Evolutionary conservation across 495 filamentous ascomycete genomes (phyloP).

Genomic region (Penicillium mononematosum): DNA sequence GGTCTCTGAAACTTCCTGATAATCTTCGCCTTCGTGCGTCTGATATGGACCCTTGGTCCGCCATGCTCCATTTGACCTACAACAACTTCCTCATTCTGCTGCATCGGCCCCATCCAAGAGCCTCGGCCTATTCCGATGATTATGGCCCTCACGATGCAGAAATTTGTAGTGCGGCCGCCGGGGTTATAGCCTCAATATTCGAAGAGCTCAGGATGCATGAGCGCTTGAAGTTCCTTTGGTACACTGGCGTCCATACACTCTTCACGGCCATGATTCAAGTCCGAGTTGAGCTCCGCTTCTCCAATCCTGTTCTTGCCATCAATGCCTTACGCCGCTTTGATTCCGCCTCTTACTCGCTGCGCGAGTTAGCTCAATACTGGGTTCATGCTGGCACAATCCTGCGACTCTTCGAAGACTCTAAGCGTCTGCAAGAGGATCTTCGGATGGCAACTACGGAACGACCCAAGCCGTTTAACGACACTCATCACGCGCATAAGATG

Average conservation of each 20-base stretch:
- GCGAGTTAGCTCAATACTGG: conserved; percentile 47
- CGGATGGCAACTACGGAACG: conserved; percentile 40
- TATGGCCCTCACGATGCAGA: conserved; percentile 47
- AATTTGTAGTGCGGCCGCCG: conserved; percentile 48
- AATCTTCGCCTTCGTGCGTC: conserved; percentile 43
- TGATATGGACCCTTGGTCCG: conserved; percentile 49
- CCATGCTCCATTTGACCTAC: conserved; percentile 51
- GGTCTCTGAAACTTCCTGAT: conserved; percentile 47
- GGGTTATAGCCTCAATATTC: conserved; percentile 51
- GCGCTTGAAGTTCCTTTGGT: conserved; percentile 48
- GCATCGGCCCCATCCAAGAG: conserved; percentile 48
- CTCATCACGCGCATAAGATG: conserved; percentile 22
- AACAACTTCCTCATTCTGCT: conserved; percentile 53
- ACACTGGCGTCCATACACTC: conserved; percentile 46
- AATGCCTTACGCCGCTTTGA: conserved; percentile 50
- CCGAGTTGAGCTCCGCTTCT: conserved; percentile 49
- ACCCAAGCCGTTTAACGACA: conserved; percentile 33
- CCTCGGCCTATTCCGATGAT: conserved; percentile 46
- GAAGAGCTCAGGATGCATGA: conserved; percentile 50
- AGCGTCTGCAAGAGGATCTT: conserved; percentile 46
- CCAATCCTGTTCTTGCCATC: conserved; percentile 50
- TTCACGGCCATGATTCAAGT: conserved; percentile 54
- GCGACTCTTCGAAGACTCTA: conserved; percentile 48
- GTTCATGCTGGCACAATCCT: conserved; percentile 47
- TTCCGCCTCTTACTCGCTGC: conserved; percentile 46